Evolutionary conservation across 805 yeast genomes (phyloP), one percentile per base, ranked within the genome.

Genomic region (Kluyveromyces starmeri): DNA sequence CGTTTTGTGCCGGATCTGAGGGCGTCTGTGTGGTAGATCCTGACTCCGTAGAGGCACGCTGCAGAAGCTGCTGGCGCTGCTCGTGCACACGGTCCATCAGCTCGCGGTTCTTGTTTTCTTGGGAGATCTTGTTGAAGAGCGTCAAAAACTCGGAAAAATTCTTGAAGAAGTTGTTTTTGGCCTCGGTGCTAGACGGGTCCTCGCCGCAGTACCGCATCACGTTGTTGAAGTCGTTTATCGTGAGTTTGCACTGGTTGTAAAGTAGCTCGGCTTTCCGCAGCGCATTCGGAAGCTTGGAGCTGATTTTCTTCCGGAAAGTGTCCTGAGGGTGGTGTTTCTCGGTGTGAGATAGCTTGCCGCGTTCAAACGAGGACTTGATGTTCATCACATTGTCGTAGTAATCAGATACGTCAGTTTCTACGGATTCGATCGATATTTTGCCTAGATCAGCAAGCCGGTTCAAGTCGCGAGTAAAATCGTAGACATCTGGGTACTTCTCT

Each of bases 181-280:
- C 68, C 15, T 71, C 62, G 23, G 67, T 70, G 36, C 70, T 72
- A 3, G 50, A 41, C 2, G 73, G 70, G 46, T 75, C 76, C 52
- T 82, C 94, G 7, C 89, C 94, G 50, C 75, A 82, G 52, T 73
- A 78, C 35, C 63, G 62, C 83, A 82, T 75, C 38, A 78, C 51
- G 36, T 70, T 68, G 19, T 73, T 73, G 41, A 78, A 70, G 30
- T 68, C 74, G 18, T 61, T 60, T 39, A 70, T 58, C 0, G 83
- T 73, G 32, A 61, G 59, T 16, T 59, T 60, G 7, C 74, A 62
- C 43, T 75, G 82, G 33, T 63, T 71, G 20, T 60, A 48, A 35
- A 82, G 57, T 19, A 70, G 44, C 11, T 68, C 71, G 26, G 71
- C 66, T 50, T 70, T 70, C 27, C 68, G 61, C 43, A 67, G 68